A percentile compares a stretch with the other conserved stretches of the same genome.
phyloP scores from a whole-genome alignment of 192 early-diverging fungal genomes.

The Umbelopsis sp. region DNA sequence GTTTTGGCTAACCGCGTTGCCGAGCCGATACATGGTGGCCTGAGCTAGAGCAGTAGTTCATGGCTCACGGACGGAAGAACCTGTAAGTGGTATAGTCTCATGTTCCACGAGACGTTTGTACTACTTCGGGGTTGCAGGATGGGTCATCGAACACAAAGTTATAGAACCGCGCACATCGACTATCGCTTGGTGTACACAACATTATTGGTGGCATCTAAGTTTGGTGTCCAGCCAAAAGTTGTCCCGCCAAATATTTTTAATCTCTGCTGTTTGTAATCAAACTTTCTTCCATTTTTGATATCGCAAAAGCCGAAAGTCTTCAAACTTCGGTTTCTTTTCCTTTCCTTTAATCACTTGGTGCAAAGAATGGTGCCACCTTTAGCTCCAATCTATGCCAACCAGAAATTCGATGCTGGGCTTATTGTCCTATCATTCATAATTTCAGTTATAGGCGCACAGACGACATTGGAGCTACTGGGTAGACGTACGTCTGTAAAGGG shows the following conservation, averaged over 20 bases:
- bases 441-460: slow-evolving; percentile 43
- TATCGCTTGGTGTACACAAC: background rate
- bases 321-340: background rate
- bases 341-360: background rate
- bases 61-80: background rate
- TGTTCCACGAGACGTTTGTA: background rate
- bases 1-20: no score
- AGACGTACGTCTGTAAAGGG: slow-evolving; percentile 39
- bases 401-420: slow-evolving; percentile 33
- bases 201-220: background rate
- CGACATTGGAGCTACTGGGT: slow-evolving; percentile 43
- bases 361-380: background rate
- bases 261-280: background rate
- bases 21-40: background rate
- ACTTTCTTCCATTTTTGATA: background rate
- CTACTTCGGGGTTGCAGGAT: background rate
- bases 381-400: slow-evolving; percentile 9
- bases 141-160: no score
- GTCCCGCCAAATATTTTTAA: background rate
- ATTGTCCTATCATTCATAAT: slow-evolving; percentile 38
- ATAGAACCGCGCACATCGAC: no score
- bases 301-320: no score
- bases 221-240: background rate
- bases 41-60: no score
- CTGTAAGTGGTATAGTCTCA: background rate